Conservation (phyloP, 352 stramenopile species). For the Peronospora farinosa region DNA sequence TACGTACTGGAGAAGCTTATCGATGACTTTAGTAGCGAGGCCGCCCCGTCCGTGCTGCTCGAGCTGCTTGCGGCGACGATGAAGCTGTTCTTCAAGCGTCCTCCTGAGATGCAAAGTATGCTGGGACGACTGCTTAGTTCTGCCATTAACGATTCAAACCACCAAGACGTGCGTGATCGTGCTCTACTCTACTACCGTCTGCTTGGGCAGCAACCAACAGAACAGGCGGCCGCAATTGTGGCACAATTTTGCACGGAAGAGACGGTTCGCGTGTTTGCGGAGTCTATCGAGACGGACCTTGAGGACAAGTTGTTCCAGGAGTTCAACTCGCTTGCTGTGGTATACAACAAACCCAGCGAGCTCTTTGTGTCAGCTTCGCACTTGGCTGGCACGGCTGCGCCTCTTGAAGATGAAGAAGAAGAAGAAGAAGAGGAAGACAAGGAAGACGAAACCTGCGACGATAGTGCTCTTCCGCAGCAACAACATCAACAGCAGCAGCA, state of each 20-base stretch:
- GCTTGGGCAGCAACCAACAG: constrained; percentile 87
- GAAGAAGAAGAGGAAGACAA: constrained; percentile 52
- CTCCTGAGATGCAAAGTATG: constrained; percentile 97
- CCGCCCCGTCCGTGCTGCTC: constrained; percentile 85
- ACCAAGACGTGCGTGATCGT: constrained; percentile 95
- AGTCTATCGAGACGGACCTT: constrained; percentile 80
- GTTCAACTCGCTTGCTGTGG: constrained; percentile 97
- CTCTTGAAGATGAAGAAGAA: constrained; percentile 40
- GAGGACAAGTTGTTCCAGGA: constrained; percentile 89
- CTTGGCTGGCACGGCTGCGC: constrained; percentile 28
- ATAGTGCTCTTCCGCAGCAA: constrained; percentile 24
- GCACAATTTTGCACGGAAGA: constrained; percentile 65
- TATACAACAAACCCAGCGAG: constrained; percentile 95
- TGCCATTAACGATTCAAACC: constrained; percentile 92
- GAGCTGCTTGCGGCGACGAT: constrained; percentile 93
- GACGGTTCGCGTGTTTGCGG: constrained; percentile 81
- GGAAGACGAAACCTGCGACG: constrained; percentile 29
- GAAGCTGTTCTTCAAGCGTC: constrained; percentile 98
- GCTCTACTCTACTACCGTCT: constrained; percentile 97
- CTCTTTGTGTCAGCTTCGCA: constrained; percentile 91
- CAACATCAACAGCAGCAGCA: constrained; percentile 30
- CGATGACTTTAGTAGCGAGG: constrained; percentile 90
- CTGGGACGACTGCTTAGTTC: constrained; percentile 91
- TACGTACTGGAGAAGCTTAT: constrained; percentile 97
- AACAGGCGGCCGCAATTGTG: constrained; percentile 88